Conservation (phyloP, 2,329 filamentous ascomycete genomes). For the Plectosphaerella plurivora region DNA sequence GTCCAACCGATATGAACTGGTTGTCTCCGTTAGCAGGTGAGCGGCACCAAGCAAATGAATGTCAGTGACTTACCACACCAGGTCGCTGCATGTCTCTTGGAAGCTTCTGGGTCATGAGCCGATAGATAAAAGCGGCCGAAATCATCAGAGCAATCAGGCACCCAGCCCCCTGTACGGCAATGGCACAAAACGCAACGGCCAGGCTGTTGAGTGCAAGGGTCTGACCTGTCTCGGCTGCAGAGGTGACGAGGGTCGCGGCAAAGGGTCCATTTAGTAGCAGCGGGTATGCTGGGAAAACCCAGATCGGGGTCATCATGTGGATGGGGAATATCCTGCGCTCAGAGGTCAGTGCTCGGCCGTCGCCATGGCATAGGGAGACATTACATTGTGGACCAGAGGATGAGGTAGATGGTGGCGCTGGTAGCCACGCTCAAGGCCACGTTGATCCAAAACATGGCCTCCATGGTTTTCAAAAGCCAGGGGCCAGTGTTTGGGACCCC, state of each 20-base stretch:
- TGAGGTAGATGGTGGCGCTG: constrained; percentile 68
- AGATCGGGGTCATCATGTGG: constrained; percentile 80
- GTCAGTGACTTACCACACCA: constrained; percentile 50
- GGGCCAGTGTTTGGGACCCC: constrained; percentile 56
- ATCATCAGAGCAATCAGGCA: constrained; percentile 68
- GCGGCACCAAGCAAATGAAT: too few relatives aligned
- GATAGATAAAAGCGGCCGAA: constrained; percentile 77
- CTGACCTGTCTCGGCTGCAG: constrained; percentile 23
- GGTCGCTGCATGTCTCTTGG: constrained; percentile 71
- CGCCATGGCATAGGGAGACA: constrained; percentile 10
- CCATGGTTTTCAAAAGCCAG: constrained; percentile 59
- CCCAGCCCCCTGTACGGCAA: constrained; percentile 49
- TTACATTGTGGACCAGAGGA: constrained; percentile 61
- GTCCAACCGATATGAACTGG: constrained; percentile 75
- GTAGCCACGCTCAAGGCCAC: constrained; percentile 61
- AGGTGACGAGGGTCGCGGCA: constrained; percentile 52
- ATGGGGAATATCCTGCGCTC: constrained; percentile 52
- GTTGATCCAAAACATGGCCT: constrained; percentile 72
- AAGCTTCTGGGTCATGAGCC: constrained; percentile 83
- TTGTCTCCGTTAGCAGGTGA: not conserved
- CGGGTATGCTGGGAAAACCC: constrained; percentile 85
- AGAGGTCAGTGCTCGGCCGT: not conserved
- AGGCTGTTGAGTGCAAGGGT: constrained; percentile 31
- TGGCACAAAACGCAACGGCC: constrained; percentile 42
- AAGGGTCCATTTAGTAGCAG: constrained; percentile 73